These are phyloP conservation scores for Phytophthora tubulina DNA, from an alignment of 352 stramenopile species.

Conservation along the genomic window DNA sequence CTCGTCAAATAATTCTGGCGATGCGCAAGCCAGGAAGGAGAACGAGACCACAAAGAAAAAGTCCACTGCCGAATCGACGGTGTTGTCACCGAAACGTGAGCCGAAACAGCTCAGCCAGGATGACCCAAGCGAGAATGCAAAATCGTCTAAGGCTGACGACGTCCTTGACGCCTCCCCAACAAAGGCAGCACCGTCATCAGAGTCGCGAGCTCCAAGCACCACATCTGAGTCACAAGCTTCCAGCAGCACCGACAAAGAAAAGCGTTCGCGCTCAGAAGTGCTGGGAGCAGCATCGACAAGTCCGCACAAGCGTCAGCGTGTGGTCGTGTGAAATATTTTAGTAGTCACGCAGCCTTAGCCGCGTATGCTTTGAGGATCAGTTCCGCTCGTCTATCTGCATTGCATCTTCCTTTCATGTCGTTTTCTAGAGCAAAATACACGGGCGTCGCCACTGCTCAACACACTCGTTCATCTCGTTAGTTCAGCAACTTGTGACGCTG, in stretches of 20 bases:
- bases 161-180: slow-evolving; percentile 35
- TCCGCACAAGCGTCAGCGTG: slow-evolving; percentile 55
- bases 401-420: slow-evolving; percentile 33
- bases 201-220: slow-evolving; percentile 28
- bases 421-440: slow-evolving; percentile 41
- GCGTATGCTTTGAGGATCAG: slow-evolving; percentile 38
- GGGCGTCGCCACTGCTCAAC: slow-evolving; percentile 13
- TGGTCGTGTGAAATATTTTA: slow-evolving; percentile 50
- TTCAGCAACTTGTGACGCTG: no score
- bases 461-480: neutral
- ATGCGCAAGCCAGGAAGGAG: slow-evolving; percentile 33
- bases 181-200: slow-evolving; percentile 21
- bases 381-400: slow-evolving; percentile 21
- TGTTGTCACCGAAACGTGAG: slow-evolving; percentile 26
- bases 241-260: slow-evolving; percentile 37
- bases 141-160: slow-evolving; percentile 27
- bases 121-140: slow-evolving; percentile 9
- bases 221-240: slow-evolving; percentile 38
- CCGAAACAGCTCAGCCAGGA: slow-evolving; percentile 29
- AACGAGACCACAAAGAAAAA: slow-evolving; percentile 28
- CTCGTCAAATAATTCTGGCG: slow-evolving; percentile 13
- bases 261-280: slow-evolving; percentile 42
- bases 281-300: slow-evolving; percentile 38
- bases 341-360: slow-evolving; percentile 33
- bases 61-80: neutral